Evolutionary conservation across 73 alveolate species (phyloP), one percentile per base, ranked within the genome.

Genomic region (Loxodes magnus): DNA sequence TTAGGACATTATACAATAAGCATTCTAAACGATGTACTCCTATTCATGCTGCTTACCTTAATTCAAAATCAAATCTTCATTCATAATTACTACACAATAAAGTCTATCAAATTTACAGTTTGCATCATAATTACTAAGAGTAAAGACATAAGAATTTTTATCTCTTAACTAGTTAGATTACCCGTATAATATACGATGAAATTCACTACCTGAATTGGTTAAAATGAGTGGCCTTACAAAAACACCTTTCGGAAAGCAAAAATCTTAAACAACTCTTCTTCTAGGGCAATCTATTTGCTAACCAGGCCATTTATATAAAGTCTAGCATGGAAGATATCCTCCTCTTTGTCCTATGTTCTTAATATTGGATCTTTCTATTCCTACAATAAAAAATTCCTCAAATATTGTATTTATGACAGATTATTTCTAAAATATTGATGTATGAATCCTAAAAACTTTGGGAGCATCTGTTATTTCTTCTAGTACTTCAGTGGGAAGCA

Each of bases 181-280:
- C 1, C 59, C 59, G 39, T 10, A 46, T 1, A 46, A 10, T 24
- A 46, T 16, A 9, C 34, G 59, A 19, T 46, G 22, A 16, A 46
- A 41, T 24, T 9, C 59, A 1, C 35, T 12, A 5, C 53, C 59
- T 0, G 59, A 46, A 1, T 46, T 24, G 27, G 59, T n/a, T 9
- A 46, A 10, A n/a, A 46, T 9, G 1, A 46, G 39, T 23, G 22
- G 50, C 7, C 59, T 16, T 14, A 19, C 59, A 1, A 9, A 24
- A 0, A 46, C 27, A 2, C 59, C 59, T 46, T 37, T 41, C 27
- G 59, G 59, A 25, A 46, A 46, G 17, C 59, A 46, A 25, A 46
- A 46, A 24, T 46, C 59, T 14, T 9, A 20, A 1, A 46, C n/a
- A 25, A 46, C 59, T 1, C 17, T 7, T 12, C 9, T 25, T 7